phyloP scores from a whole-genome alignment of 2,329 filamentous ascomycete genomes.

The Pseudomassariella vexata region DNA sequence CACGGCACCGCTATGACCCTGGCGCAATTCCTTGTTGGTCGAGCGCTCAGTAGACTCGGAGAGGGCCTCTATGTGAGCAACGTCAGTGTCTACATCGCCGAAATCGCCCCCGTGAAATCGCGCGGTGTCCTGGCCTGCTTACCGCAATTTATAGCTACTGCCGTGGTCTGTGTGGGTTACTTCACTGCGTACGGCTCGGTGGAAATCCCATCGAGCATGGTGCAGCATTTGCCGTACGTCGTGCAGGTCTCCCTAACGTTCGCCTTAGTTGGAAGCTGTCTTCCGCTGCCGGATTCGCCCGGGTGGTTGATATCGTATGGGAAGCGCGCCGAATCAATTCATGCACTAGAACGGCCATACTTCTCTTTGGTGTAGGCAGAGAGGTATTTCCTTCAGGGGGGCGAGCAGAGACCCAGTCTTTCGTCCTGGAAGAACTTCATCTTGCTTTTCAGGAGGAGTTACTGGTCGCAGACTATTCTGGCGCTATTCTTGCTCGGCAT shows the following conservation, averaged over 20 bases:
- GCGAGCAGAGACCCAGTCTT: constrained; percentile 21
- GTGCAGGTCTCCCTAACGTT: constrained; percentile 37
- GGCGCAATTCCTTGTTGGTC: constrained; percentile 47
- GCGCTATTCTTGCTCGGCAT: constrained; percentile 49
- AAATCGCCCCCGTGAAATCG: constrained; percentile 11
- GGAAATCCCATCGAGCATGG: constrained; percentile 36
- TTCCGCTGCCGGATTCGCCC: constrained; percentile 47
- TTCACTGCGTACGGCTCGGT: constrained; percentile 55
- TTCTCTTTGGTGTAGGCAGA: constrained; percentile 39
- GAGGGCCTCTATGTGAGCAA: constrained; percentile 53
- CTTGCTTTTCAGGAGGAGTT: constrained; percentile 31
- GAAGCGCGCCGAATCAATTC: constrained; percentile 36
- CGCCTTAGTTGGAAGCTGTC: constrained; percentile 29
- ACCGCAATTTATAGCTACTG: constrained; percentile 45
- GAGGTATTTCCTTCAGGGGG: constrained; percentile 33
- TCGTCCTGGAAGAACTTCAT: constrained; percentile 24
- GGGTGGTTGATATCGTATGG: constrained; percentile 50
- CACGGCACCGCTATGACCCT: constrained; percentile 42
- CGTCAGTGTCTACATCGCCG: constrained; percentile 33
- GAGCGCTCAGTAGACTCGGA: constrained; percentile 51
- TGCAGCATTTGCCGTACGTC: constrained; percentile 52
- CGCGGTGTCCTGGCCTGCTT: constrained; percentile 45
- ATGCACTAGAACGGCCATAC: constrained; percentile 33
- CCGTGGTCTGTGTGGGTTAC: constrained; percentile 48
- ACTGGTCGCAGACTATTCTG: constrained; percentile 21